These are phyloP conservation scores for Phaffia australis DNA, from an alignment of 768 basidiomycete species.

Conservation along the genomic window DNA sequence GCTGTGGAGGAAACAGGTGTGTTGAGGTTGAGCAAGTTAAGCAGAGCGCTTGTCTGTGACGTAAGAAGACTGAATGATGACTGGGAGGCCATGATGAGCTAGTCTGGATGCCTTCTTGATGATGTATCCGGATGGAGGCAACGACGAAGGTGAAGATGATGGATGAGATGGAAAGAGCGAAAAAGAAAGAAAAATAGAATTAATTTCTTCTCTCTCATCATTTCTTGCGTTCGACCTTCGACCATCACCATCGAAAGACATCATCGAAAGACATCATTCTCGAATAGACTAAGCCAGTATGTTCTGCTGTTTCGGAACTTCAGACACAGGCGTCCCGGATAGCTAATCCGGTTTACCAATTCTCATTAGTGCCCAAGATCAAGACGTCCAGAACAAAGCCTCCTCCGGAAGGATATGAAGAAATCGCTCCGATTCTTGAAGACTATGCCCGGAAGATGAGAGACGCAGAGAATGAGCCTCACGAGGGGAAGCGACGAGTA, in stretches of 20 bases:
- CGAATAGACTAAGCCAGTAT: too few species aligned
- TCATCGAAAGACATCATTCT: too few species aligned
- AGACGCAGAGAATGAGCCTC: constrained; percentile 92
- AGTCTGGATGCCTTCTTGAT: too few species aligned
- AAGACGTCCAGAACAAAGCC: constrained; percentile 82
- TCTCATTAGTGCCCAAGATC: constrained; percentile 65
- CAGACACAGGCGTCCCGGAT: constrained; percentile 30
- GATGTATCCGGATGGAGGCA: not conserved
- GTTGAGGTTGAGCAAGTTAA: constrained; percentile 78
- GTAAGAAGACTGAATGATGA: constrained; percentile 55
- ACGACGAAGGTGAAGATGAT: not conserved
- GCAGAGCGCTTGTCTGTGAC: constrained; percentile 72
- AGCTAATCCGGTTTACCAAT: constrained; percentile 32
- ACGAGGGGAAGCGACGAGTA: constrained; percentile 68
- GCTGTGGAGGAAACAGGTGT: constrained; percentile 39
- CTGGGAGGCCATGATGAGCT: constrained; percentile 1
- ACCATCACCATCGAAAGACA: too few species aligned
- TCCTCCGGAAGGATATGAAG: constrained; percentile 91
- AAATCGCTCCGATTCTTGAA: constrained; percentile 79
- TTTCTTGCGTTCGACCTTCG: not conserved
- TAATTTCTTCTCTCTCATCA: not conserved
- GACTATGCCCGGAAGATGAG: constrained; percentile 99
- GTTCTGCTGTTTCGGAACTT: too few species aligned
- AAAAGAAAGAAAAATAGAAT: constrained; percentile 21
- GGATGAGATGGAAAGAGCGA: constrained; percentile 3